Evolutionary conservation across 768 basidiomycete species (phyloP).

Genomic region (Gloeophyllum trabeum): DNA sequence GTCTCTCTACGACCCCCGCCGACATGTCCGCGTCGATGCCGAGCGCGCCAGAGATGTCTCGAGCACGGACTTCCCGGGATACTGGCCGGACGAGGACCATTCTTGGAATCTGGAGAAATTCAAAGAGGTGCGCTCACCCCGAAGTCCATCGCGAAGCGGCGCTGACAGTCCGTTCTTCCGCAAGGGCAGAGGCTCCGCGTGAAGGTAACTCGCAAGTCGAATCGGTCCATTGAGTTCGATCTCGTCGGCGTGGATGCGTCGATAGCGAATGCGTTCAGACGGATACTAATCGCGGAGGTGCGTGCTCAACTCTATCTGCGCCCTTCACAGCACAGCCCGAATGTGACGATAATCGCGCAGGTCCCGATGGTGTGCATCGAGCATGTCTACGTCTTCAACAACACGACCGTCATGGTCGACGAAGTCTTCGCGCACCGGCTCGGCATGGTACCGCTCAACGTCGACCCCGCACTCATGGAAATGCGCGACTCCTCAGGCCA

Average conservation of each 20-base stretch:
- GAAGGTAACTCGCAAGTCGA: conserved; percentile 68
- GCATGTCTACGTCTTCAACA: conserved; percentile 86
- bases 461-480: conserved; percentile 71
- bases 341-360: conserved; percentile 25
- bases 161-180: conserved; percentile 8
- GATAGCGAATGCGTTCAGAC: conserved; percentile 88
- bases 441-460: conserved; percentile 80
- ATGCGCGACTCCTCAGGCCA: conserved; percentile 39
- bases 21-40: conserved; percentile 57
- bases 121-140: conserved; percentile 44
- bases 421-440: conserved; percentile 90
- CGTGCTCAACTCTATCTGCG: conserved; percentile 15
- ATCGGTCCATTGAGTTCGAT: conserved; percentile 87
- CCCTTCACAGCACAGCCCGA: neutral
- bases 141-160: neutral
- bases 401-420: conserved; percentile 88
- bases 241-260: conserved; percentile 92
- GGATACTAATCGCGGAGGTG: conserved; percentile 92
- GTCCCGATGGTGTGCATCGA: conserved; percentile 90
- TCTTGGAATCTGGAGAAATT: conserved; percentile 74
- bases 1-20: conserved; percentile 23
- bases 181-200: conserved; percentile 60
- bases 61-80: conserved; percentile 85
- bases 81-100: conserved; percentile 77
- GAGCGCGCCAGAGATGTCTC: conserved; percentile 75